Evolutionary conservation across 2,329 filamentous ascomycete species (phyloP).

Genomic region (Arachnopeziza araneosa): DNA sequence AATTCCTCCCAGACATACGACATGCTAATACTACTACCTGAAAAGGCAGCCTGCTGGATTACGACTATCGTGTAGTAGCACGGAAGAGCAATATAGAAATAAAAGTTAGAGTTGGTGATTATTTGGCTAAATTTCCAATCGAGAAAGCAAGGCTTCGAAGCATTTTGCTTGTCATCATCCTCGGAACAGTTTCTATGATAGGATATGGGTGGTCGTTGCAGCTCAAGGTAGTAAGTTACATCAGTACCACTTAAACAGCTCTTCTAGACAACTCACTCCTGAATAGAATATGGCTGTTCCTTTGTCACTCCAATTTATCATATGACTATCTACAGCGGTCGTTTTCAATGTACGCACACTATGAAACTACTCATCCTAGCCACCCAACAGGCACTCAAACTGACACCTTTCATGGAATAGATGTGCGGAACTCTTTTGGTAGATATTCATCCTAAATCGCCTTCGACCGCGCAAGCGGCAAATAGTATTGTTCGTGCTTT

Average conservation of each 20-base stretch:
- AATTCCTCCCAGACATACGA: no score
- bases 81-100: constrained; percentile 37
- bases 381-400: no score
- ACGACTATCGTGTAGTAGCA: constrained; percentile 47
- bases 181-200: constrained; percentile 12
- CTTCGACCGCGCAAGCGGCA: constrained; percentile 54
- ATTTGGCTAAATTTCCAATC: constrained; percentile 37
- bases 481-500: constrained; percentile 56
- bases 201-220: constrained; percentile 28
- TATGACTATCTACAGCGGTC: background rate
- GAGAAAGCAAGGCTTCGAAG: constrained; percentile 23
- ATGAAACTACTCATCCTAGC: no score
- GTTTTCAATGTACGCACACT: constrained; percentile 36
- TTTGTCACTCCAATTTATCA: constrained; percentile 32
- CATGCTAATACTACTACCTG: no score
- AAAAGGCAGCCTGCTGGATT: constrained; percentile 45
- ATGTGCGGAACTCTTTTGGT: constrained; percentile 45
- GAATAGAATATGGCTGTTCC: constrained; percentile 41
- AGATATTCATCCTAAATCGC: constrained; percentile 52
- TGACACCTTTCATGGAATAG: background rate
- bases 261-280: background rate
- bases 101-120: constrained; percentile 40
- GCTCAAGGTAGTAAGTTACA: constrained; percentile 1
- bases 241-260: background rate
- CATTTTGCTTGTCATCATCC: constrained; percentile 10